Base-by-base conservation (phyloP, 164 flowering plant genomes). In the Hamamelis virginiana region DNA sequence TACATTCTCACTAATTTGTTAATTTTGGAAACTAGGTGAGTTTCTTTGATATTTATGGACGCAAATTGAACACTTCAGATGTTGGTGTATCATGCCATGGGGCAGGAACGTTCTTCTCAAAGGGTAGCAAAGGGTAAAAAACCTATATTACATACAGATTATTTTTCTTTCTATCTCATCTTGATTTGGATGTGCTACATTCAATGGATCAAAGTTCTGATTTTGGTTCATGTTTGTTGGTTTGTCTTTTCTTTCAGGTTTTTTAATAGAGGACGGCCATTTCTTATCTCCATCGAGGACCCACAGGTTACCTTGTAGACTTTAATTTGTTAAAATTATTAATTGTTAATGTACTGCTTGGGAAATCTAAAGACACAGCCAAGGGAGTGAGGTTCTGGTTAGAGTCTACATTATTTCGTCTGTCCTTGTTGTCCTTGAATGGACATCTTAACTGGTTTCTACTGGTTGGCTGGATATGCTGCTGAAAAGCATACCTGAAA, bases 31-130 rank as follows among this genome's bases (percentile, higher is more conserved):
- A 66, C 51, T 61, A 95, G 97, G 85, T 95, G 10, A 84, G 83
- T 66, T 95, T 95, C 77, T 90, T 95, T 78, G 98, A 95, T 55
- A 75, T 95, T 61, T 95, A 95, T 79, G 99, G 98, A 44, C 90
- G 87, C 28, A 91, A 88, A 75, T 76, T 95, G 76, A 92, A 95
- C 82, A 90, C 85, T 4, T 68, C 69, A 22, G 90, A 91, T 82
- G 97, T 95, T 72, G 99, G 99, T 52, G 82, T 95, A 33, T 90
- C 99, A 66, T 95, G 98, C 84, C 81, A 79, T 59, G 85, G 75
- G 53, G 60, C 69, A 73, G 89, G 90, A 51, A 78, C 85, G 48
- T 91, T 95, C 79, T 92, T 83, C 80, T 69, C 67, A 62, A 95
- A 95, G 80, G 81, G 78, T 66, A 75, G 59, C 65, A 91, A 69